Evolutionary conservation across 345 rosid genomes (phyloP).

Genomic region (Citrus inodora): DNA sequence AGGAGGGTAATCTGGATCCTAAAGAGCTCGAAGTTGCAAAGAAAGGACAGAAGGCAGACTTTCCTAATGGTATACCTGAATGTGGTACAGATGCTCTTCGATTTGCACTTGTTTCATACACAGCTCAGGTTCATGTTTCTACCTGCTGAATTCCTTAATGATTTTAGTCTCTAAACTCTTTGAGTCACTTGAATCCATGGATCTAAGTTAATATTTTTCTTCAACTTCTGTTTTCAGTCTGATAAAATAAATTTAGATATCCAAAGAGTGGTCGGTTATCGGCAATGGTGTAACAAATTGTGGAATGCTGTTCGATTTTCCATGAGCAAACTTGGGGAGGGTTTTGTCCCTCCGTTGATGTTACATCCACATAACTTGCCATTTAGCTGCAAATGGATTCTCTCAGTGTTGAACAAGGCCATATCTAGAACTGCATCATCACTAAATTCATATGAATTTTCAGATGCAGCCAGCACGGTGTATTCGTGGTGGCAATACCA

Average conservation of each 20-base stretch:
- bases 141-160: neutral
- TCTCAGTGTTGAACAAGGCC: slow-evolving; percentile 73
- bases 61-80: slow-evolving; percentile 89
- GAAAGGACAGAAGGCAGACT: slow-evolving; percentile 73
- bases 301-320: slow-evolving; percentile 99
- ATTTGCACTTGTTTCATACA: slow-evolving; percentile 90
- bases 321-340: slow-evolving; percentile 81
- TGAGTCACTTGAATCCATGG: neutral
- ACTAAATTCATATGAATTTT: slow-evolving; percentile 63
- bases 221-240: slow-evolving; percentile 46
- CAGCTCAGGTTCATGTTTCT: slow-evolving; percentile 72
- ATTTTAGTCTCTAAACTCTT: neutral
- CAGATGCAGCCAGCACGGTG: slow-evolving; percentile 71
- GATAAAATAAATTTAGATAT: slow-evolving; percentile 96
- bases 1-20: slow-evolving; percentile 79
- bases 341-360: slow-evolving; percentile 48
- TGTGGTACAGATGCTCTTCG: slow-evolving; percentile 99
- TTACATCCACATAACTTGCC: slow-evolving; percentile 51
- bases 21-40: slow-evolving; percentile 70
- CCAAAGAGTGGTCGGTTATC: slow-evolving; percentile 91
- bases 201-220: neutral
- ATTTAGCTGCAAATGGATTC: slow-evolving; percentile 90
- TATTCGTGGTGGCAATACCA: slow-evolving; percentile 98
- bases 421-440: slow-evolving; percentile 54
- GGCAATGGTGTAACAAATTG: slow-evolving; percentile 98